phyloP scores from a whole-genome alignment of 495 filamentous ascomycete genomes.

The Sordaria brevicollis region DNA sequence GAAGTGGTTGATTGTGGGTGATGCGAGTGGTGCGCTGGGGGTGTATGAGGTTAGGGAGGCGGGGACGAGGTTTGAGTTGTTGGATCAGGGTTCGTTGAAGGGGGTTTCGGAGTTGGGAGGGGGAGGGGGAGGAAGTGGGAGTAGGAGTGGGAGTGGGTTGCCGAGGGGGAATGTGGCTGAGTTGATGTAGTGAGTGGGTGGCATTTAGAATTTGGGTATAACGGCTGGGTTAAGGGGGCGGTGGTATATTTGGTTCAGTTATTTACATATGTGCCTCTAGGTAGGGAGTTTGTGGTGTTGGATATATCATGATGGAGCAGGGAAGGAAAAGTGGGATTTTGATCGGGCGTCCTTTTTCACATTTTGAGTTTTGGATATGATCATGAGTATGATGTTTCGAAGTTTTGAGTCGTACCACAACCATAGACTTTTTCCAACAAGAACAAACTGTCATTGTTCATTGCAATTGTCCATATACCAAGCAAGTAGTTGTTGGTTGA shows the following conservation, averaged over 20 bases:
- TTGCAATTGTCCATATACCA: no score
- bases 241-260: not conserved
- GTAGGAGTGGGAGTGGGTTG: no score
- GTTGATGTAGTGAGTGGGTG: not conserved
- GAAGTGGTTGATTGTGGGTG: constrained; percentile 15
- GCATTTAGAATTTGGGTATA: no score
- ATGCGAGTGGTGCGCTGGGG: constrained; percentile 11
- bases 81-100: not conserved
- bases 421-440: no score
- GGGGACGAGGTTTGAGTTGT: constrained; percentile 7
- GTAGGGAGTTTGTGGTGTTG: not conserved
- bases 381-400: not conserved
- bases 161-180: not conserved
- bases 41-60: constrained; percentile 14
- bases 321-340: not conserved
- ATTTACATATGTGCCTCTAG: not conserved
- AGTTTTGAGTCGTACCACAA: no score
- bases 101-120: not conserved
- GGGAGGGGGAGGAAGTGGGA: no score
- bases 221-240: no score
- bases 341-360: no score
- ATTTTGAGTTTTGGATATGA: not conserved
- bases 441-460: no score
- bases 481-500: no score
- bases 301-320: not conserved